phyloP scores from a whole-genome alignment of 129 eudicot species.

The Escallonia rubra region DNA sequence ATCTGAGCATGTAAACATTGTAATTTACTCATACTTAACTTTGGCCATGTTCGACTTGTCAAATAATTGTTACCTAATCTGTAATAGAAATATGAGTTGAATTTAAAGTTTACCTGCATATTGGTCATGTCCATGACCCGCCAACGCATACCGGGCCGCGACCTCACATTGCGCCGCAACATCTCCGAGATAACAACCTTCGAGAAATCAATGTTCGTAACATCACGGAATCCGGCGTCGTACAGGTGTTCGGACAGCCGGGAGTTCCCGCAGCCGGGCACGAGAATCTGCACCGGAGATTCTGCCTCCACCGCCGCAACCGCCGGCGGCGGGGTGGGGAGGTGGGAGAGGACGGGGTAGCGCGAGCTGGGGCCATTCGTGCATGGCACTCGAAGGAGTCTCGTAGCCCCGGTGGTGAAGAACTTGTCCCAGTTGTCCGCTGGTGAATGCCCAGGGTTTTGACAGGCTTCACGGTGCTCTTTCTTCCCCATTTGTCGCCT shows the following conservation, averaged over 20 bases:
- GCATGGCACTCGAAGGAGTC: constrained; percentile 89
- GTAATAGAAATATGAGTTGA: too few species aligned
- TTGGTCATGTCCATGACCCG: constrained; percentile 88
- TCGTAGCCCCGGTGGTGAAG: constrained; percentile 60
- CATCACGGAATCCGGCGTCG: constrained; percentile 54
- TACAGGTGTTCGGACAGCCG: constrained; percentile 68
- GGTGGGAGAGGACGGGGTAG: constrained; percentile 40
- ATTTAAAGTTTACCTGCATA: constrained; percentile 53
- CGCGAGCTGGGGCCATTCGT: constrained; percentile 81
- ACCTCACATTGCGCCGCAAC: constrained; percentile 74
- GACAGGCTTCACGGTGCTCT: constrained; percentile 33
- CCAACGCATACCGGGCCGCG: constrained; percentile 84
- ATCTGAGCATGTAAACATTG: too few species aligned
- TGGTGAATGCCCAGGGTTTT: constrained; percentile 71
- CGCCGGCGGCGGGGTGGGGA: constrained; percentile 19
- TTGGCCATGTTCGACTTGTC: too few species aligned
- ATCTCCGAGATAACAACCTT: constrained; percentile 84
- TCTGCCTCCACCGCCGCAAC: constrained; percentile 3
- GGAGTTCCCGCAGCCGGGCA: constrained; percentile 90
- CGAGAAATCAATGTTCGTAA: constrained; percentile 79
- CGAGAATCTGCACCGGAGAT: constrained; percentile 31
- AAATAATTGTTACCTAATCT: too few species aligned
- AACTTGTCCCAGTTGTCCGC: constrained; percentile 83
- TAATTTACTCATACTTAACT: too few species aligned
- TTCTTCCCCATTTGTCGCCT: constrained; percentile 19